Evolutionary conservation across 495 filamentous ascomycete species (phyloP), one percentile per base, ranked within the genome.

Genomic region (Gamarada debralockiae): DNA sequence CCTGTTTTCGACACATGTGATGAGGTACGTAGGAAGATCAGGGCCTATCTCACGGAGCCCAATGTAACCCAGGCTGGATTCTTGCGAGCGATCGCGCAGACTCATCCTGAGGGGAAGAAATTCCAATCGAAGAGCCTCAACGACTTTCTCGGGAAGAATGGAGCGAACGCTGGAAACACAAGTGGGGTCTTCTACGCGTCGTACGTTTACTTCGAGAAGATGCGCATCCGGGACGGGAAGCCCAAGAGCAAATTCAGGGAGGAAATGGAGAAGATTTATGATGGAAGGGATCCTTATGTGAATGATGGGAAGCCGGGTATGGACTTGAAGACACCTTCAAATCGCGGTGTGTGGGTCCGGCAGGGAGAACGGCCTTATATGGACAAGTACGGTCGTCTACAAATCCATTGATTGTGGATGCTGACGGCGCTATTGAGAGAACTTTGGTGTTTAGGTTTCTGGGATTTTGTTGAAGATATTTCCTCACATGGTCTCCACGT

Each of bases 191-290:
- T 71, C 57, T 81, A 81, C 48, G 73, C 70, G 13, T 69, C 68
- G 2, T 83, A 83, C 60, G 70, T 74, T 18, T 80, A 66, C 67
- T 83, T 84, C 48, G 81, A 85, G 67, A 86, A 85, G 70, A 43
- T 80, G 50, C 65, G 79, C 29, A 64, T 83, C 29, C 68, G 70
- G 38, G 68, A 80, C 58, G 70, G 70, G 13, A 81, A 79, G 69
- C 66, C 73, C 15, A 85, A 82, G 71, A 72, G 60, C 6, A 70
- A 73, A 51, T 67, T 73, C 39, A 62, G 81, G 13, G 31, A 69
- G 58, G 72, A 72, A 4, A 82, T 81, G 75, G 80, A 84, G 63
- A 31, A 67, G 18, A 55, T 71, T 23, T 81, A 38, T 18, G 12
- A 20, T 7, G 29, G 31, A 8, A 8, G 31, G n/a, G n/a, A n/a